phyloP scores from a whole-genome alignment of 768 basidiomycete species.

The Agrocybe pediades region DNA sequence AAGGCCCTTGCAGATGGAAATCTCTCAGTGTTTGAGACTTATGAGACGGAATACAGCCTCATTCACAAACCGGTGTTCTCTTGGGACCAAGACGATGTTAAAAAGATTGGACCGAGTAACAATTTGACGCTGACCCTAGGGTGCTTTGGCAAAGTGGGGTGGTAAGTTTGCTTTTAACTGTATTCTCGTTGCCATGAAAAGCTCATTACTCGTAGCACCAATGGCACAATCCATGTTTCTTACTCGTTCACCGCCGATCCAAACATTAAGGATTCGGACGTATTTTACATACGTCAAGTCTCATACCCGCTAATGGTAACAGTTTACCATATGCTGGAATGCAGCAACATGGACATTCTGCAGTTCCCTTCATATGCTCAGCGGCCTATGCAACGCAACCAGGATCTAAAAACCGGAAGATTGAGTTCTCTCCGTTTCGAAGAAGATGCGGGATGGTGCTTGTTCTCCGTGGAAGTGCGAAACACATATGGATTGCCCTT shows the following conservation, averaged over 20 bases:
- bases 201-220: conserved; percentile 50
- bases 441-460: conserved; percentile 72
- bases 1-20: conserved; percentile 79
- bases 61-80: conserved; percentile 78
- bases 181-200: no score
- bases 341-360: conserved; percentile 78
- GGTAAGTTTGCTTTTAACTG: conserved; percentile 54
- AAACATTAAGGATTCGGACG: conserved; percentile 36
- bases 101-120: conserved; percentile 66
- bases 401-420: conserved; percentile 21
- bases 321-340: conserved; percentile 94
- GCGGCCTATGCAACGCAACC: conserved; percentile 20
- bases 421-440: conserved; percentile 38
- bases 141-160: conserved; percentile 90
- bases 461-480: conserved; percentile 87
- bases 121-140: conserved; percentile 67
- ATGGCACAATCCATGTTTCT: conserved; percentile 78
- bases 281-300: conserved; percentile 86
- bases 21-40: conserved; percentile 80
- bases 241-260: conserved; percentile 71
- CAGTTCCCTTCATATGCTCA: conserved; percentile 51
- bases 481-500: conserved; percentile 93
- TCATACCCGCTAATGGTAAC: conserved; percentile 90
- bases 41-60: conserved; percentile 87
- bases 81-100: conserved; percentile 60